Base-by-base conservation (phyloP, 2,329 filamentous ascomycete species). In the Cladobotryum protrusum region DNA sequence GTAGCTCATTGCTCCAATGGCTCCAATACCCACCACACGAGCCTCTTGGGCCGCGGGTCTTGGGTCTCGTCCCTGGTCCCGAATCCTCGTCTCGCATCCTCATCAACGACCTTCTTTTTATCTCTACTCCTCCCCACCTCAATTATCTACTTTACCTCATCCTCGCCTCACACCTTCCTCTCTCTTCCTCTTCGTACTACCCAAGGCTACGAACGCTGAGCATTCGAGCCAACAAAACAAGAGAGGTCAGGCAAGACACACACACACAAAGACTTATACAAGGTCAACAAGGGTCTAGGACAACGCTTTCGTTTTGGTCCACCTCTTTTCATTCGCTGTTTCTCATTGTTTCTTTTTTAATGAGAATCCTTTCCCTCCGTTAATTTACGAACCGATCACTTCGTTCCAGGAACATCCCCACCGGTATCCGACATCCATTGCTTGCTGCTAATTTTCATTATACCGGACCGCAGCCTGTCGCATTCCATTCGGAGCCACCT, bases 241-340 rank as follows among this genome's bases (percentile, higher is more conserved):
- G 32, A 14, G 29, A 43, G 29, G 20, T 14, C 24, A 29, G 6
- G 11, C 20, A 24, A 24, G 4, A 24, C 20, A 24, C 20, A 24
- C 20, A 24, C 20, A 39, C 35, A 18, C 42, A 45, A 41, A 41
- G 24, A 40, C 43, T 29, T 34, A 11, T 24, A 29, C 14, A 29
- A 44, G 14, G 24, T 20, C 18, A 35, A 48, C 46, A 44, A 49
- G 46, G 45, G 47, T 15, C 33, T 48, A 20, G 45, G 46, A 42
- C 34, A 45, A 32, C 36, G 24, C 46, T 35, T 49, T 52, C 46
- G 33, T 40, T 51, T 35, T 34, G 45, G 43, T 52, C 39, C 42
- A 43, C 42, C 24, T 29, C 24, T 29, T 47, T 54, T 50, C 56
- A 49, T 43, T 56, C 43, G 33, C 34, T 52, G 49, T 50, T 35